Percentiles rank a stretch among this genome's conserved stretches.
Evolutionary conservation across 495 filamentous ascomycete genomes (phyloP).

Genomic region (Aspergillus cristatus): DNA sequence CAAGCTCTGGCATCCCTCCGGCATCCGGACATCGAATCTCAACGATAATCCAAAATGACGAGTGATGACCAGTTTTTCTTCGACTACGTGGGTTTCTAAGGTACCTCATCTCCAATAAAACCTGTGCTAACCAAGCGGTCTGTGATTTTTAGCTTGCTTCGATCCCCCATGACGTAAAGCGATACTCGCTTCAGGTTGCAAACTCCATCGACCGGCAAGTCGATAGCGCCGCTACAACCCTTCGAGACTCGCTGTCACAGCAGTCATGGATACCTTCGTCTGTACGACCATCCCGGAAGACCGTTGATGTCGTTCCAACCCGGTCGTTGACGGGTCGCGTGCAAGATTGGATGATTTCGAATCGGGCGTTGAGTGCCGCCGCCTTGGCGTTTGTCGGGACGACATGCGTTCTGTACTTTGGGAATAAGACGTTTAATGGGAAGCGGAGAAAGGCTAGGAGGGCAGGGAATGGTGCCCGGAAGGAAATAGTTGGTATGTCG

Average conservation of each 20-base stretch:
- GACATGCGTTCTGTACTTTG: constrained; percentile 54
- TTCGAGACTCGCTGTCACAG: constrained; percentile 54
- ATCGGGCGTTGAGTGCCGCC: constrained; percentile 62
- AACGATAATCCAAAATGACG: constrained; percentile 30
- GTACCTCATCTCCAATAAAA: no score
- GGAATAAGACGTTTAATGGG: constrained; percentile 46
- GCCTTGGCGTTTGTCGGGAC: constrained; percentile 61
- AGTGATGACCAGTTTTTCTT: constrained; percentile 45
- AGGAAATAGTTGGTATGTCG: constrained; percentile 66
- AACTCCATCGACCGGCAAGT: constrained; percentile 70
- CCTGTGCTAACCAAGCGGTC: constrained; percentile 5
- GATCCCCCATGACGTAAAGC: constrained; percentile 60
- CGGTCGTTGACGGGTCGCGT: constrained; percentile 30
- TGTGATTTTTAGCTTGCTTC: constrained; percentile 50
- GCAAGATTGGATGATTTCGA: constrained; percentile 54
- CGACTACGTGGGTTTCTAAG: constrained; percentile 33
- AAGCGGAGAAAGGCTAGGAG: constrained; percentile 67
- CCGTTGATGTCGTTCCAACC: constrained; percentile 35
- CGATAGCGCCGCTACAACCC: constrained; percentile 52
- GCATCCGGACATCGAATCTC: constrained; percentile 1
- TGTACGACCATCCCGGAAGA: constrained; percentile 47
- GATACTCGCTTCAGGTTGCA: constrained; percentile 56
- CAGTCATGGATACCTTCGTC: constrained; percentile 62
- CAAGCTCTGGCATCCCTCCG: neutral
- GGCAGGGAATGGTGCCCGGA: constrained; percentile 72